phyloP scores from a whole-genome alignment of 306 rosid species.

The Myrica gale region DNA sequence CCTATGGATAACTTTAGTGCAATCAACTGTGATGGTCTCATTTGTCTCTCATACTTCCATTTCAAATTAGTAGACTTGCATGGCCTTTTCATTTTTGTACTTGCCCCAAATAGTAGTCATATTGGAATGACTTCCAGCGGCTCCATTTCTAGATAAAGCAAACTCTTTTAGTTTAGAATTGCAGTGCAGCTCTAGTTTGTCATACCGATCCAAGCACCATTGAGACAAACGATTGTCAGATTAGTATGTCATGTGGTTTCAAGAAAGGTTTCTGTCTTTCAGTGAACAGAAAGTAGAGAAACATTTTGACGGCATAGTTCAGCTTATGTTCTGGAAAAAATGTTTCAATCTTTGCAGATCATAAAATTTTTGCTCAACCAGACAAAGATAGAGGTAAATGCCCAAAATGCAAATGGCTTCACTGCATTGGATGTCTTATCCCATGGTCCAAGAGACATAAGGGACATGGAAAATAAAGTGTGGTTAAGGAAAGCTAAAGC shows the following conservation, averaged over 20 bases:
- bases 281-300: too few species aligned
- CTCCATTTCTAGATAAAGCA: too few species aligned
- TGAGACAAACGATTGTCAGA: too few species aligned
- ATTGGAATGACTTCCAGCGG: neutral
- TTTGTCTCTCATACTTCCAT: neutral
- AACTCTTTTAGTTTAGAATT: too few species aligned
- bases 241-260: too few species aligned
- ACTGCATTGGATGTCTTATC: constrained; percentile 27
- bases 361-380: constrained; percentile 18
- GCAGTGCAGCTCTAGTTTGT: too few species aligned
- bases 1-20: neutral
- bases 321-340: too few species aligned
- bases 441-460: constrained; percentile 26
- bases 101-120: neutral
- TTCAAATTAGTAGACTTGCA: neutral
- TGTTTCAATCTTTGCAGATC: constrained; percentile 21
- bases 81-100: neutral
- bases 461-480: constrained; percentile 30
- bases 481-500: constrained; percentile 24
- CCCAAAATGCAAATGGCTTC: constrained; percentile 26
- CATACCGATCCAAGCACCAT: too few species aligned
- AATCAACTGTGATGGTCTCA: neutral
- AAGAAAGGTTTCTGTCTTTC: too few species aligned
- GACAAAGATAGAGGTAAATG: constrained; percentile 33
- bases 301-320: too few species aligned